These are phyloP conservation scores for Penicillium subrubescens DNA, from an alignment of 495 filamentous ascomycete species.

Conservation along the genomic window DNA sequence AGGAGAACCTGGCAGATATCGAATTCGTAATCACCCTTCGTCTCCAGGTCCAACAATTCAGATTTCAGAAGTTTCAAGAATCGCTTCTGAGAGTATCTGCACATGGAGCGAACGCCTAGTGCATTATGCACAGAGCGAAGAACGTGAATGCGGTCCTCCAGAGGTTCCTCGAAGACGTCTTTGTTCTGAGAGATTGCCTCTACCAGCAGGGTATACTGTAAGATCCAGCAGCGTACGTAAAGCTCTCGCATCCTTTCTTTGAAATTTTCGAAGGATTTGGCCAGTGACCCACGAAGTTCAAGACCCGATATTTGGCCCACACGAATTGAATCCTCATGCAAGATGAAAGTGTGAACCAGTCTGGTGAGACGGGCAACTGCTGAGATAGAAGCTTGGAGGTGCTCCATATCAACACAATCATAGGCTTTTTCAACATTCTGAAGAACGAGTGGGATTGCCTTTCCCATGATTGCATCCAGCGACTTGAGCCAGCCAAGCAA, in stretches of 20 bases:
- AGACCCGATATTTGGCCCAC: constrained; percentile 62
- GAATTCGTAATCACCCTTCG: constrained; percentile 69
- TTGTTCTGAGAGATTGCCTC: constrained; percentile 70
- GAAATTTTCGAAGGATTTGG: constrained; percentile 55
- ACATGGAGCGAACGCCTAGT: constrained; percentile 82
- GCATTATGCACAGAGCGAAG: constrained; percentile 79
- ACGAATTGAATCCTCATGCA: constrained; percentile 80
- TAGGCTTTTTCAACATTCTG: constrained; percentile 68
- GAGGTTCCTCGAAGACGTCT: constrained; percentile 59
- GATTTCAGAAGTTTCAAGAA: constrained; percentile 88
- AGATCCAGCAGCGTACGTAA: constrained; percentile 83
- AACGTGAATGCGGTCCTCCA: constrained; percentile 72
- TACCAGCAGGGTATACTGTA: constrained; percentile 74
- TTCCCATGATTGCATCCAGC: constrained; percentile 72
- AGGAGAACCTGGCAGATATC: constrained; percentile 87
- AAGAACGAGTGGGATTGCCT: constrained; percentile 63
- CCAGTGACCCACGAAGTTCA: constrained; percentile 44
- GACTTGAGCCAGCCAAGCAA: constrained; percentile 76
- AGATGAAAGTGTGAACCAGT: constrained; percentile 73
- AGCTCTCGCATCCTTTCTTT: constrained; percentile 80
- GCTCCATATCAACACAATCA: constrained; percentile 80
- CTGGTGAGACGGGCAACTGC: constrained; percentile 67
- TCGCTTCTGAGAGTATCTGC: constrained; percentile 78
- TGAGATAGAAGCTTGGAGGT: constrained; percentile 68
- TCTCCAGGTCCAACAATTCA: constrained; percentile 67